These are phyloP conservation scores for Amauroascus niger DNA, from an alignment of 2,329 filamentous ascomycete species.

Conservation along the genomic window DNA sequence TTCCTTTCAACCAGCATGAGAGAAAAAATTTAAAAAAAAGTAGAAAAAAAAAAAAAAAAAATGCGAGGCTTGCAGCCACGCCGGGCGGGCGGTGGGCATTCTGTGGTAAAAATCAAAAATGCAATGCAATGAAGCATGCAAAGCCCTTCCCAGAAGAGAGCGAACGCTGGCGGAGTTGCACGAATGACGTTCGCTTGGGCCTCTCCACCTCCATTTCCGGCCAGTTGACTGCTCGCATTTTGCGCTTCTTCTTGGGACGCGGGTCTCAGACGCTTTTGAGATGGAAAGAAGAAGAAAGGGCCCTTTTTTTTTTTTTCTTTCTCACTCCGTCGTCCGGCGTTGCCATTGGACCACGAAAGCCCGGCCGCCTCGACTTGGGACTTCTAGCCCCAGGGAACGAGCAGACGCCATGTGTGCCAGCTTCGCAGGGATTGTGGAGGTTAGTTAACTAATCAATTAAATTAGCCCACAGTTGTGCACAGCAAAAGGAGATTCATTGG, in stretches of 20 bases:
- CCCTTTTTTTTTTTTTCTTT: neutral
- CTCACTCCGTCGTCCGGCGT: neutral
- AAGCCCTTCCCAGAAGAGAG: neutral
- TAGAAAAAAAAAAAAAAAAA: neutral
- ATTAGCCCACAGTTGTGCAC: too few relatives aligned
- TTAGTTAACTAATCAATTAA: too few relatives aligned
- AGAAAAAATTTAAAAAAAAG: neutral
- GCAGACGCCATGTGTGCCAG: conserved; percentile 9
- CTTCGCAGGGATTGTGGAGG: conserved; percentile 7
- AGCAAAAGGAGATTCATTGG: too few relatives aligned
- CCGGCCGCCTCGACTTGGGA: neutral
- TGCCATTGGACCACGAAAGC: conserved; percentile 11
- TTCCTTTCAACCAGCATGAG: too few relatives aligned
- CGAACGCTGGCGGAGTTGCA: neutral
- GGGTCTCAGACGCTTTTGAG: too few relatives aligned
- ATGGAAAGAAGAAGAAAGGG: too few relatives aligned
- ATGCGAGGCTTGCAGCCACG: too few relatives aligned
- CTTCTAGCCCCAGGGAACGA: conserved; percentile 1
- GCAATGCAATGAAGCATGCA: too few relatives aligned
- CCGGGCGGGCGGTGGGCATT: too few relatives aligned
- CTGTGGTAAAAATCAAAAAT: too few relatives aligned
- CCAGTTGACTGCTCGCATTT: too few relatives aligned
- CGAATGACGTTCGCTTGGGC: conserved; percentile 6
- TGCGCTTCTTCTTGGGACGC: too few relatives aligned
- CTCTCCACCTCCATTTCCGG: neutral